Conservation (phyloP, 441 rosid species). For the Daphne laureola region DNA sequence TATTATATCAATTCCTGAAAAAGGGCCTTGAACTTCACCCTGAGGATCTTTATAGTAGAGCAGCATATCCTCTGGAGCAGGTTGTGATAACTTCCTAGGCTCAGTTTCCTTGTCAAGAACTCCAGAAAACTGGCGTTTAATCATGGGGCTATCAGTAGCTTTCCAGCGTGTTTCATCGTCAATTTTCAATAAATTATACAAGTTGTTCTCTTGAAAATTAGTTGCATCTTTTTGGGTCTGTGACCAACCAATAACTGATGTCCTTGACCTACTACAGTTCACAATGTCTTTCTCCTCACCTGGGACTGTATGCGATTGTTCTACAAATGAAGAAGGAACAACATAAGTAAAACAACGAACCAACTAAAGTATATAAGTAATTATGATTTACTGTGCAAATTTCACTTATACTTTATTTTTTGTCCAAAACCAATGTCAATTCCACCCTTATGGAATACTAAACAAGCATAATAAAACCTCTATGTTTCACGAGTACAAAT, state of each 20-base stretch:
- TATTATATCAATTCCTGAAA: constrained; percentile 82
- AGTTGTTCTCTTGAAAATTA: constrained; percentile 39
- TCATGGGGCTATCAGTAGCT: constrained; percentile 45
- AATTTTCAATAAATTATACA: constrained; percentile 31
- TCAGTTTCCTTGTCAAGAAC: constrained; percentile 68
- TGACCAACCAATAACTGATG: constrained; percentile 43
- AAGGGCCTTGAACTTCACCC: constrained; percentile 96
- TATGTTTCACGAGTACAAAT: no score
- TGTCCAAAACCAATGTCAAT: no score
- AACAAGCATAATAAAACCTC: no score
- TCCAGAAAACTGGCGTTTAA: constrained; percentile 59
- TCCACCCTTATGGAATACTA: no score
- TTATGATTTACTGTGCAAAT: no score
- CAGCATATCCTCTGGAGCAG: constrained; percentile 69
- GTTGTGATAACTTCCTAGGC: constrained; percentile 41
- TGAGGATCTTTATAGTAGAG: constrained; percentile 92
- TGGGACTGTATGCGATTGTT: constrained; percentile 29
- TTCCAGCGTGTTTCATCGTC: constrained; percentile 63
- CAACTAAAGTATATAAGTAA: no score
- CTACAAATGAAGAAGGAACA: constrained; percentile 33
- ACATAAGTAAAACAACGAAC: background rate
- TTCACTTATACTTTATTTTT: no score
- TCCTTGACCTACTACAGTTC: constrained; percentile 37
- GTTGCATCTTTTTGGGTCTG: constrained; percentile 36
- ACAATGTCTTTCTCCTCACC: constrained; percentile 48